Percentiles rank a stretch among this genome's conserved stretches.
Evolutionary conservation across 148 eudicot species (phyloP).

Genomic region (Euryodendron excelsum): DNA sequence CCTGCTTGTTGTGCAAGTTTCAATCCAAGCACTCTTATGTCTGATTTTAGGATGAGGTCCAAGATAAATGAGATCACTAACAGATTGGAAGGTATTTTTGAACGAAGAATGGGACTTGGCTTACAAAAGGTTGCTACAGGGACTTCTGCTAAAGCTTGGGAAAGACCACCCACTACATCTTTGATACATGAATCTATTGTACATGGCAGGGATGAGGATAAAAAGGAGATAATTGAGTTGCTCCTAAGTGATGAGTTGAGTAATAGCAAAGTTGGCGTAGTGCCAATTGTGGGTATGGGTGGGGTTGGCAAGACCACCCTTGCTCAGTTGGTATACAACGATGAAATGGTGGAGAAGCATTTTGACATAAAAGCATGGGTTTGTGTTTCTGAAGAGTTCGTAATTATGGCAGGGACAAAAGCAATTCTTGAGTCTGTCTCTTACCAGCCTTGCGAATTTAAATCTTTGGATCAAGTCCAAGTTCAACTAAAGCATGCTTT

Average conservation of each 20-base stretch:
- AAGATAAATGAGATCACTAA: not conserved
- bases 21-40: not conserved
- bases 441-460: not conserved
- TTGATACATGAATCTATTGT: constrained; percentile 9
- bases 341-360: not conserved
- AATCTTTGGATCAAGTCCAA: not conserved
- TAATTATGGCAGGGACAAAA: not conserved
- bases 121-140: too few species aligned
- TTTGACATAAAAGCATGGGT: constrained; percentile 21
- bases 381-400: not conserved
- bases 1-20: not conserved
- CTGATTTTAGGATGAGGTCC: too few species aligned
- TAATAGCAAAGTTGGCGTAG: not conserved
- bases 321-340: constrained; percentile 20
- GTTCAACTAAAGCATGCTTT: too few species aligned
- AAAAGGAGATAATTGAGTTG: not conserved
- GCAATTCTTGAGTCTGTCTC: not conserved
- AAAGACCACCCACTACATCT: constrained; percentile 5
- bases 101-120: not conserved
- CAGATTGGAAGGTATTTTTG: constrained; percentile 10
- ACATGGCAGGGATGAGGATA: constrained; percentile 22
- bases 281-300: constrained; percentile 23
- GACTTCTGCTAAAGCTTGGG: not conserved
- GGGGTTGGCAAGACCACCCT: constrained; percentile 27
- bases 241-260: not conserved